Percentiles rank a stretch among this genome's conserved stretches.
Conservation (phyloP, 805 yeast genomes). For the Lachancea cidri region DNA sequence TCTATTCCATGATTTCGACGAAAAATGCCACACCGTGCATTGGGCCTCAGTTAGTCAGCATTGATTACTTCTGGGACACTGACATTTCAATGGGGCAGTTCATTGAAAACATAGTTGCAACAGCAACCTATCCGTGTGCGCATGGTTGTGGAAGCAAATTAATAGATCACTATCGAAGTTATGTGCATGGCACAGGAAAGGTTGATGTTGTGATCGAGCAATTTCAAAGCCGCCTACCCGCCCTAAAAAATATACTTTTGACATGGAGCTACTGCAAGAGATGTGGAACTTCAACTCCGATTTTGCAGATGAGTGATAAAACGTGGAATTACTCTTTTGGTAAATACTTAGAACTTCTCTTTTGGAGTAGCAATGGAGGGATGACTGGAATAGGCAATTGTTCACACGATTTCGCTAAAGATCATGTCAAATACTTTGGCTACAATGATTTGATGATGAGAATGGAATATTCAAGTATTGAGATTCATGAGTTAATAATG, state of each 20-base stretch:
- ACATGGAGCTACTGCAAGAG: slow-evolving; percentile 90
- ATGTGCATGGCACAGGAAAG: slow-evolving; percentile 83
- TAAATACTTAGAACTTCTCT: slow-evolving; percentile 79
- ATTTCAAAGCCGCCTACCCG: slow-evolving; percentile 50
- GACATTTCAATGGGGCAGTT: slow-evolving; percentile 88
- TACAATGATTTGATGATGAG: slow-evolving; percentile 71
- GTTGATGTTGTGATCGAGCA: slow-evolving; percentile 72
- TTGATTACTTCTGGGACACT: slow-evolving; percentile 85
- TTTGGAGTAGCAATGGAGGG: slow-evolving; percentile 60
- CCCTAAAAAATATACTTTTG: slow-evolving; percentile 60
- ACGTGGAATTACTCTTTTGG: slow-evolving; percentile 93
- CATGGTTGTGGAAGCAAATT: slow-evolving; percentile 75
- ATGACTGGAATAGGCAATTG: slow-evolving; percentile 62
- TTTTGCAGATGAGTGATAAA: slow-evolving; percentile 73
- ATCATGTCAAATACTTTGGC: slow-evolving; percentile 81
- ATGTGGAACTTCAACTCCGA: slow-evolving; percentile 73
- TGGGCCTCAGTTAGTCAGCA: slow-evolving; percentile 81
- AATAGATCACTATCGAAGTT: slow-evolving; percentile 74
- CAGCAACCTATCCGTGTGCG: slow-evolving; percentile 62
- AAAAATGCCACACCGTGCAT: slow-evolving; percentile 86
- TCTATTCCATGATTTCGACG: slow-evolving; percentile 77
- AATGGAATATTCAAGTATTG: slow-evolving; percentile 71
- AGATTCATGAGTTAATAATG: slow-evolving; percentile 68
- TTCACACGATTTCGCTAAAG: slow-evolving; percentile 72
- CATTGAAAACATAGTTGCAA: slow-evolving; percentile 69